These are phyloP conservation scores for Uncinocarpus reesii DNA, from an alignment of 2,329 filamentous ascomycete species.

Conservation along the genomic window DNA sequence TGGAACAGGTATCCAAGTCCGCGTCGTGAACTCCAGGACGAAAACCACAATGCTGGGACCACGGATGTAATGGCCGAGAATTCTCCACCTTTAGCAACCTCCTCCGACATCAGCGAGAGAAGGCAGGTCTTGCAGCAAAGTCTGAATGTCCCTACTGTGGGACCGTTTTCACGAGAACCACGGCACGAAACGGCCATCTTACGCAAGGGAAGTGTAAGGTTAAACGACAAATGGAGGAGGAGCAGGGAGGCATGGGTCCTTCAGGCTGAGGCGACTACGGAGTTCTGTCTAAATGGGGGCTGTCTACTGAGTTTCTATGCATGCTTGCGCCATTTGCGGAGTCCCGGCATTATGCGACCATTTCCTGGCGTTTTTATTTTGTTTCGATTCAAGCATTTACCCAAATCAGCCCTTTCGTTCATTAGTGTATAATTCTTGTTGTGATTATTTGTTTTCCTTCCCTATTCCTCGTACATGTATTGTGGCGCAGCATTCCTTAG, in stretches of 20 bases:
- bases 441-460: neutral
- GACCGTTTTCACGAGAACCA: conserved; percentile 83
- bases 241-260: neutral
- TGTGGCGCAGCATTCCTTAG: no score
- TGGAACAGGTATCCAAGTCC: conserved; percentile 39
- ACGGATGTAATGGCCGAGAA: conserved; percentile 88
- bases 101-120: conserved; percentile 83
- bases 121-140: conserved; percentile 82
- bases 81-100: conserved; percentile 97
- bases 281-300: neutral
- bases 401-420: no score
- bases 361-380: neutral
- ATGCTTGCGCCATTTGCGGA: neutral
- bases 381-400: neutral
- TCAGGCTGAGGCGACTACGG: neutral
- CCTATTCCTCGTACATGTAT: no score
- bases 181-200: conserved; percentile 76
- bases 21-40: conserved; percentile 66
- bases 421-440: neutral
- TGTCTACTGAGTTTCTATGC: neutral
- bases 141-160: conserved; percentile 83
- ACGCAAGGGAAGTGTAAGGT: conserved; percentile 85
- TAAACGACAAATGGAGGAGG: conserved; percentile 12
- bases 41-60: conserved; percentile 96
- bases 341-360: neutral